Evolutionary conservation across 495 filamentous ascomycete genomes (phyloP), one percentile per base, ranked within the genome.

Genomic region (Parmelia sp.): DNA sequence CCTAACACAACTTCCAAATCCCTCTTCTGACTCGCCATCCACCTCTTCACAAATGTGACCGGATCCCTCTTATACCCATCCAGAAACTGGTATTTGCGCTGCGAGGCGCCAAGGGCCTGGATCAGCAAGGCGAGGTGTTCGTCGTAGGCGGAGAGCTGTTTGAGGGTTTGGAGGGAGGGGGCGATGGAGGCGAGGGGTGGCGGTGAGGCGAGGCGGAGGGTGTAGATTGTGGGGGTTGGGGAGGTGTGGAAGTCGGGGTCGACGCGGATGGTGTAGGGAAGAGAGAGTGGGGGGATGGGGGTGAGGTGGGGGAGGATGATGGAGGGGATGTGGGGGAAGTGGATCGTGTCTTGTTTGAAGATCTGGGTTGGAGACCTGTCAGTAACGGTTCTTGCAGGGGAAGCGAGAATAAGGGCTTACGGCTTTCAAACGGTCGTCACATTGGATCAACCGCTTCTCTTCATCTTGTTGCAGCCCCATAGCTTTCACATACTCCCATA

Each of bases 401-500:
- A 17, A 21, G 31, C 0, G 51, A 2, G 31, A 17, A 51, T 36
- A 27, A 58, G 51, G 25, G 19, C 83, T 74, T 80, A 95, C 93
- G 66, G 82, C 83, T 77, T 81, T 83, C 63, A 98, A 71, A 23
- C 86, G 82, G 23, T 90, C 86, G 74, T 99, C 94, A 70, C 95
- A 97, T 64, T 88, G 86, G 64, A 99, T 91, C 56, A 86, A 86
- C 62, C 94, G 83, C 79, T 91, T 91, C 71, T 99, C 94, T 29
- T 96, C 92, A 62, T 96, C 90, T 67, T 97, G 93, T 72, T 93
- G 89, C 21, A 99, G 76, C 15, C 86, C 86, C 81, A 89, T 90
- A 27, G 89, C 82, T 65, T 88, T 88, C 67, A 96, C 88, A 72
- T 99, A 99, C 72, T 97, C 91, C 91, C 91, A 97, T 35, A 99